Conservation (phyloP, 352 stramenopile species). For the Globisporangium spinosum region DNA sequence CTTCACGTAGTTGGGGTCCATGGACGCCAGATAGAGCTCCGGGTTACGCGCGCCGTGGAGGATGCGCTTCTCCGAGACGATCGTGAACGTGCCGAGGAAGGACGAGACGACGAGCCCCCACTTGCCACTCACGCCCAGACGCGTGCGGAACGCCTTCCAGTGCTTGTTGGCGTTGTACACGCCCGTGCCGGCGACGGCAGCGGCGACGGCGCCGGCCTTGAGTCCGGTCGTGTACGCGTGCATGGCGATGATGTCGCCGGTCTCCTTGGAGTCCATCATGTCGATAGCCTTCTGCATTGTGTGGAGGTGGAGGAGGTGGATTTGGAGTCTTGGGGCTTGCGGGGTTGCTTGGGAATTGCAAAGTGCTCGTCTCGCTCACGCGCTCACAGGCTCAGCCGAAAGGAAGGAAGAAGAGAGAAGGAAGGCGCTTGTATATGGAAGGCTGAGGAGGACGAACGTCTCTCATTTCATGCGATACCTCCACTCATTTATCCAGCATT, state of each 20-base stretch:
- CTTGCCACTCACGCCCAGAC: constrained; percentile 70
- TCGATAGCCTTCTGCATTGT: too few relatives aligned
- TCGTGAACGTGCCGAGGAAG: constrained; percentile 57
- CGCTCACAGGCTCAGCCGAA: too few relatives aligned
- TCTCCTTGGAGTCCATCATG: too few relatives aligned
- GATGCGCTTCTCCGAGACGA: constrained; percentile 60
- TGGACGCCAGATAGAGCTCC: constrained; percentile 56
- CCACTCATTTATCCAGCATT: too few relatives aligned
- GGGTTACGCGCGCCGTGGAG: constrained; percentile 65
- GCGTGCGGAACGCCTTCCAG: constrained; percentile 63
- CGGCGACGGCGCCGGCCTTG: constrained; percentile 37
- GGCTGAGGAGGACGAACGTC: too few relatives aligned
- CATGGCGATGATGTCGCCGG: constrained; percentile 59
- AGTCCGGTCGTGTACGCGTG: constrained; percentile 65
- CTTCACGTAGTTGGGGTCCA: constrained; percentile 48
- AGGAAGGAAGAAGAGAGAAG: too few relatives aligned
- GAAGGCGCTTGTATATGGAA: too few relatives aligned
- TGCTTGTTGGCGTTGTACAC: constrained; percentile 54
- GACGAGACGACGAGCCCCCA: constrained; percentile 60
- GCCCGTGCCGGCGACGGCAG: constrained; percentile 21
- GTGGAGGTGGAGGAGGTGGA: too few relatives aligned
- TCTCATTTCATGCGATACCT: too few relatives aligned
- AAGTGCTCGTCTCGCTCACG: too few relatives aligned
- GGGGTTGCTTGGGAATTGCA: too few relatives aligned
- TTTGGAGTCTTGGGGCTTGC: too few relatives aligned